phyloP scores from a whole-genome alignment of 1,139 yeast genomes.

The Arxiozyma slooffiae region DNA sequence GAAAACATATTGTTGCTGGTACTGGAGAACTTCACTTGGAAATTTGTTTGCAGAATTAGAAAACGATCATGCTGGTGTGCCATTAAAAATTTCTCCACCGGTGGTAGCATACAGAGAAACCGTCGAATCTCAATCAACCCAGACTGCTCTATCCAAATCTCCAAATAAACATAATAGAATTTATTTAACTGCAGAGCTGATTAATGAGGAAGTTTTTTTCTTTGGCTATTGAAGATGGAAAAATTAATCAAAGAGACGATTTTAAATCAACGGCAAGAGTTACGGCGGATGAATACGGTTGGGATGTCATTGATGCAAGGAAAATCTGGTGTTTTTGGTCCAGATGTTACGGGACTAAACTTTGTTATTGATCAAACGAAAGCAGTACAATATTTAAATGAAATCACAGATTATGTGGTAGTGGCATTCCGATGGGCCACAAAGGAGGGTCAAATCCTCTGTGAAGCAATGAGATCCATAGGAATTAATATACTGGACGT shows the following conservation, averaged over 20 bases:
- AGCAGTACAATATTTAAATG: conserved; percentile 98
- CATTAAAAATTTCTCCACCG: conserved; percentile 95
- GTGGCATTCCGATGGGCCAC: conserved; percentile 99
- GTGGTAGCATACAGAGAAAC: conserved; percentile 99
- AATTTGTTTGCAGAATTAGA: conserved; percentile 94
- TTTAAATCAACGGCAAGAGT: conserved; percentile 98
- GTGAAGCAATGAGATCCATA: conserved; percentile 91
- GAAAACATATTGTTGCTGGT: conserved; percentile 99
- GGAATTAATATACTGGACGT: conserved; percentile 98
- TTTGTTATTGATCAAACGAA: conserved; percentile 98
- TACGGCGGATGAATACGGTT: conserved; percentile 97
- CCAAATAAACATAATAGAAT: conserved; percentile 99
- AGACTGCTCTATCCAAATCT: conserved; percentile 95
- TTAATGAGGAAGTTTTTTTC: conserved; percentile 91
- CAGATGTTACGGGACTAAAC: conserved; percentile 98
- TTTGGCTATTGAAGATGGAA: conserved; percentile 86
- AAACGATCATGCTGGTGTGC: conserved; percentile 99
- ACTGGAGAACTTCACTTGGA: conserved; percentile 99
- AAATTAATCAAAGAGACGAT: conserved; percentile 91
- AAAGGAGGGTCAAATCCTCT: conserved; percentile 97
- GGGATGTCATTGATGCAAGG: conserved; percentile 99
- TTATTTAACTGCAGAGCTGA: conserved; percentile 93
- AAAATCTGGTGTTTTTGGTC: conserved; percentile 99
- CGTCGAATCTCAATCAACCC: conserved; percentile 84
- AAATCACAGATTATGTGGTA: conserved; percentile 98